Percentiles rank a stretch among this genome's conserved stretches.
These are phyloP conservation scores for Scleromitrula shiraiana DNA, from an alignment of 2,329 filamentous ascomycete species.

Conservation along the genomic window DNA sequence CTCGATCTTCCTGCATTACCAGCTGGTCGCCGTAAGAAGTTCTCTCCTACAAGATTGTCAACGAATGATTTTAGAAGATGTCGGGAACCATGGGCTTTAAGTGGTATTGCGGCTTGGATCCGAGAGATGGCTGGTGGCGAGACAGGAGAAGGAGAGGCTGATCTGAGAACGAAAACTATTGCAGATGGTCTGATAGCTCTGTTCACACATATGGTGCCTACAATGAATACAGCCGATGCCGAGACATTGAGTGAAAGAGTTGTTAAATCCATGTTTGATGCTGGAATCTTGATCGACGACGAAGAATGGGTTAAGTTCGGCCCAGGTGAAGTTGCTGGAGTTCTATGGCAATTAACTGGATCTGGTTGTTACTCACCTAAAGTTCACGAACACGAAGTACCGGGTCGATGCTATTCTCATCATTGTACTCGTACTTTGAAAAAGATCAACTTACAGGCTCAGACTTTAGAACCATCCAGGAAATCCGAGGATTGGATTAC, in stretches of 20 bases:
- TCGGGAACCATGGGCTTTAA: slow-evolving; percentile 85
- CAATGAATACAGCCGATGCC: slow-evolving; percentile 96
- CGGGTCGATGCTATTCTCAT: slow-evolving; percentile 82
- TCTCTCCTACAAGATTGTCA: slow-evolving; percentile 77
- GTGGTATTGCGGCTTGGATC: slow-evolving; percentile 79
- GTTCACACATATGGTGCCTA: slow-evolving; percentile 92
- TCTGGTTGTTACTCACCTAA: slow-evolving; percentile 84
- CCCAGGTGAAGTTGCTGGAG: slow-evolving; percentile 70
- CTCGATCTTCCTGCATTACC: slow-evolving; percentile 83
- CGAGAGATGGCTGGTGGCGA: slow-evolving; percentile 60
- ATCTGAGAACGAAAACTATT: slow-evolving; percentile 76
- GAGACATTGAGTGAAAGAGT: slow-evolving; percentile 76
- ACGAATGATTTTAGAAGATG: slow-evolving; percentile 77
- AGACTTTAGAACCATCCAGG: slow-evolving; percentile 61
- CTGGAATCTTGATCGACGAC: slow-evolving; percentile 71
- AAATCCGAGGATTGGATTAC: slow-evolving; percentile 74
- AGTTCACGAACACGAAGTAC: slow-evolving; percentile 57
- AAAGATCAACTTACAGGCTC: slow-evolving; percentile 79
- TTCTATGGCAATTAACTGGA: slow-evolving; percentile 88
- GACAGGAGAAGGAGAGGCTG: slow-evolving; percentile 67
- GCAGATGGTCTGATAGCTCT: slow-evolving; percentile 81
- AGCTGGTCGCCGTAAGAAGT: slow-evolving; percentile 69
- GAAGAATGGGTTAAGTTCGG: slow-evolving; percentile 98
- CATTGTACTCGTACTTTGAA: slow-evolving; percentile 91
- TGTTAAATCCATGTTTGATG: slow-evolving; percentile 69